Conservation (phyloP, 257 asterid genomes). For the Forsythia suspensa region DNA sequence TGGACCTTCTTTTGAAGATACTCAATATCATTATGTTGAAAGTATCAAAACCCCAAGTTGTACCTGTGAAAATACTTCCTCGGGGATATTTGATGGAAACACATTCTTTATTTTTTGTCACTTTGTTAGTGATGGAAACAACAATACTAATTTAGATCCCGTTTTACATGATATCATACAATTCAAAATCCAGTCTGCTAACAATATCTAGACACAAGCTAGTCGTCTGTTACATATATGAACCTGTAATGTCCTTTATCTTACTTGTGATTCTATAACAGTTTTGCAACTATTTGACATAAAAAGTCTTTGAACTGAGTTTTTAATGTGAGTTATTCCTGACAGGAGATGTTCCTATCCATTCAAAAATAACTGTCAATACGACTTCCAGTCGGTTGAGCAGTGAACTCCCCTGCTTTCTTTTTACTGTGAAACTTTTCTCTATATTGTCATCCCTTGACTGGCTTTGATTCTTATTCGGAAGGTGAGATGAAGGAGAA, state of each 20-base stretch:
- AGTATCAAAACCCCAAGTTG: background rate
- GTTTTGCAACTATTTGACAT: too few species aligned
- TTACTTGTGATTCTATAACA: too few species aligned
- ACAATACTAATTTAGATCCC: background rate
- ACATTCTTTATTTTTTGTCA: background rate
- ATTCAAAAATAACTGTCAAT: too few species aligned
- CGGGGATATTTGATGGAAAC: background rate
- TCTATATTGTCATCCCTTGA: background rate
- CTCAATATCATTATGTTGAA: background rate
- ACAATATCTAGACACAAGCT: too few species aligned
- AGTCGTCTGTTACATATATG: too few species aligned
- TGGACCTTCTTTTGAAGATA: background rate
- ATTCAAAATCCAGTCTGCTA: too few species aligned
- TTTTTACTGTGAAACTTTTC: background rate
- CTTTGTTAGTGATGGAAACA: too few species aligned
- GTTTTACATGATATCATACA: too few species aligned
- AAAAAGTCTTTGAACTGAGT: too few species aligned
- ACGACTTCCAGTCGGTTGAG: constrained; percentile 1
- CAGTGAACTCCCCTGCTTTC: background rate
- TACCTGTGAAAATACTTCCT: background rate
- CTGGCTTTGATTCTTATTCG: background rate
- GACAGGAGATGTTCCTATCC: too few species aligned
- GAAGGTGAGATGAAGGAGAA: background rate
- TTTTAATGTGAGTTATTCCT: too few species aligned
- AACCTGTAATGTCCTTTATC: too few species aligned